phyloP scores from a whole-genome alignment of 23 red algal species.

The Gracilaria caudata region DNA sequence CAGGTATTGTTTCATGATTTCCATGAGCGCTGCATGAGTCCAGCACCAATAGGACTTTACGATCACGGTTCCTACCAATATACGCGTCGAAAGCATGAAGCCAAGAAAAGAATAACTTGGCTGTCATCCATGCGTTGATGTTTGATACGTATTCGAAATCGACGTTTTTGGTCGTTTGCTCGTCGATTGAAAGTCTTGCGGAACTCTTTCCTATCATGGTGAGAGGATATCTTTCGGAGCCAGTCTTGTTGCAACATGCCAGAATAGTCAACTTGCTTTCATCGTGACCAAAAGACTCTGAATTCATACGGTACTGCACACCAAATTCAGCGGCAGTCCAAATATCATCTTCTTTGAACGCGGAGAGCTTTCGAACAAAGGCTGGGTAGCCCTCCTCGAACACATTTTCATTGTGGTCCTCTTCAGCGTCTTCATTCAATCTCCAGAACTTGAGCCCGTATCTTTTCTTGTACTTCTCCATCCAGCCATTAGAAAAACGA shows the following conservation, averaged over 20 bases:
- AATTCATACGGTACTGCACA: conserved; percentile 28
- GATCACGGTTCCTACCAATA: neutral
- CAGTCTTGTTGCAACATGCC: conserved; percentile 31
- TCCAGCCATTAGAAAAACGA: conserved; percentile 43
- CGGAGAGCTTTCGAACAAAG: conserved; percentile 24
- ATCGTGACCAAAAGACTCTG: conserved; percentile 6
- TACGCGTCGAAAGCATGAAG: conserved; percentile 28
- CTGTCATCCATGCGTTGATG: conserved; percentile 52
- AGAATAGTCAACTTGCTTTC: conserved; percentile 52
- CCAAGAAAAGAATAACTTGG: conserved; percentile 51
- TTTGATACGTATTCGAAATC: conserved; percentile 43
- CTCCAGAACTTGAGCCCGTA: conserved; percentile 23
- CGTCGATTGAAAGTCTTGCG: neutral
- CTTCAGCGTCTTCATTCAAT: conserved; percentile 13
- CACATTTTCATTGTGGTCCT: neutral
- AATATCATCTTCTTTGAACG: conserved; percentile 22
- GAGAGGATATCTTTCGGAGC: conserved; percentile 38
- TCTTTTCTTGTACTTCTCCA: conserved; percentile 47
- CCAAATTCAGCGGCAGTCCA: conserved; percentile 59
- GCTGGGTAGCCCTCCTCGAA: conserved; percentile 4
- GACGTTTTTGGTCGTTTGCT: conserved; percentile 21
- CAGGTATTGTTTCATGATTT: conserved; percentile 13
- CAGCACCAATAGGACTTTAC: conserved; percentile 33
- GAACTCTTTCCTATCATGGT: conserved; percentile 33
- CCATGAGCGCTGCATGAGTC: conserved; percentile 51